These are phyloP conservation scores for Astrephomene gubernaculifera DNA, from an alignment of 139 green algal species.

Conservation along the genomic window DNA sequence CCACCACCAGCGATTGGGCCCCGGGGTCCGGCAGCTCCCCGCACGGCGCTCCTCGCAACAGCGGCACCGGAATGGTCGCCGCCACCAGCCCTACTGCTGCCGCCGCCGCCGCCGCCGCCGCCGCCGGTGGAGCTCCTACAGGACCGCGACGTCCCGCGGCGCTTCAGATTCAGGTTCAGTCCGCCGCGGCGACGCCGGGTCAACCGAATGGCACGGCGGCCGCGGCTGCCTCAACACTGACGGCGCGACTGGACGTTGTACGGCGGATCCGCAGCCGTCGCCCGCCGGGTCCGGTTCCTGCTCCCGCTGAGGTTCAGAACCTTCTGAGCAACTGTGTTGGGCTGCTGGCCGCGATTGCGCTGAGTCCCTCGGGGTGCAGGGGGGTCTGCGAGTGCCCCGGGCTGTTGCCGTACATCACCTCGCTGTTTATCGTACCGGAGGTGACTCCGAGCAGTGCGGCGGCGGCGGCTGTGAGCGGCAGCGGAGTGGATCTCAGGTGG, in stretches of 20 bases:
- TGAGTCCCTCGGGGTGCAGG: background rate
- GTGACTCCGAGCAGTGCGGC: background rate
- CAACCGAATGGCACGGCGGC: background rate
- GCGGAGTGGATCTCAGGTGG: constrained; percentile 20
- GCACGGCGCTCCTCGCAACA: background rate
- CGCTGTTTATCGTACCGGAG: background rate
- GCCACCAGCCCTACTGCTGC: background rate
- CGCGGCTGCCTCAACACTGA: background rate
- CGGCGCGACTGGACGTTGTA: background rate
- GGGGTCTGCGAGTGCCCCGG: background rate
- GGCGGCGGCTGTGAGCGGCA: background rate
- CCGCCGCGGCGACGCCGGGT: background rate
- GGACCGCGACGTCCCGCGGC: background rate
- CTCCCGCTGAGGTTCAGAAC: background rate
- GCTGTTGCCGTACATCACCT: constrained; percentile 11
- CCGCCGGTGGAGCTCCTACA: background rate
- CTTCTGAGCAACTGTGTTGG: constrained; percentile 1
- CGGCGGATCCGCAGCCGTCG: background rate
- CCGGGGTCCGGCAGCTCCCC: background rate
- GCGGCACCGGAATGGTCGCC: background rate
- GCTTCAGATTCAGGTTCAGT: background rate
- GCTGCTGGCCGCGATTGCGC: constrained; percentile 13
- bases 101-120: background rate
- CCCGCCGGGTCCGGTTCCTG: background rate
- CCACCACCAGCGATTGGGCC: background rate